Base-by-base conservation (phyloP, 2,329 filamentous ascomycete genomes). In the Diaporthe caulivora region DNA sequence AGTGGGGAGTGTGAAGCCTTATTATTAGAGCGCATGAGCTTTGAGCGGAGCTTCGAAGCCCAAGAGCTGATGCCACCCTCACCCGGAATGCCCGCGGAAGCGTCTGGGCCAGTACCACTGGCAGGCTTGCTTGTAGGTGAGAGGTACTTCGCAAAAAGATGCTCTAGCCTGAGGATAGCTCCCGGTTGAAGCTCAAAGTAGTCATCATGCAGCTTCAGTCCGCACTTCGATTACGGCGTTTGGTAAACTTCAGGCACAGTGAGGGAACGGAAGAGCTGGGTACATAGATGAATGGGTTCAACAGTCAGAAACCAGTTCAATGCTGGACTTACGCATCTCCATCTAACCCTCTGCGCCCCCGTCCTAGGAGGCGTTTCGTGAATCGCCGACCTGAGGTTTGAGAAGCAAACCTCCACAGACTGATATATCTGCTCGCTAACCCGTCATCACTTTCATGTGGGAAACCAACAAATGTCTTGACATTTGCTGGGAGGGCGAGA, bases 151-250 rank as follows among this genome's bases (percentile, higher is more conserved):
- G 26, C 24, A 1, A 72, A 10, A 18, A 55, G 21, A 3, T 55
- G 18, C 17, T 64, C 37, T 2, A 74, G 42, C 13, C 40, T 47
- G 1, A 4, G 18, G 1, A 70, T 44, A 0, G 54, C 72, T 1
- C 72, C 72, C 29, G 72, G 47, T 24, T 70, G 62, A 13, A 65
- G 42, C 49, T 74, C 72, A 17, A 18, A 18, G 26, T 72, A 74
- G 55, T 74, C 70, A 57, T 74, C 72, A 7, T 68, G 29, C 1
- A 74, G 44, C 9, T 57, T 51, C 13, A 17, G 31, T 49, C 72
- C 72, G 26, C 70, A 74, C 26, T 34, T 54, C 72, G 72, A 9
- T 7, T 31, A 34, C 9, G 15, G 13, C 21, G 1, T 26, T 47
- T 26, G 26, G 17, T 44, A 7, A 21, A 24, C 29, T 29, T 24